Evolutionary conservation across 2,329 filamentous ascomycete species (phyloP), one percentile per base, ranked within the genome.

Genomic region (Ophiosphaerella korrae): DNA sequence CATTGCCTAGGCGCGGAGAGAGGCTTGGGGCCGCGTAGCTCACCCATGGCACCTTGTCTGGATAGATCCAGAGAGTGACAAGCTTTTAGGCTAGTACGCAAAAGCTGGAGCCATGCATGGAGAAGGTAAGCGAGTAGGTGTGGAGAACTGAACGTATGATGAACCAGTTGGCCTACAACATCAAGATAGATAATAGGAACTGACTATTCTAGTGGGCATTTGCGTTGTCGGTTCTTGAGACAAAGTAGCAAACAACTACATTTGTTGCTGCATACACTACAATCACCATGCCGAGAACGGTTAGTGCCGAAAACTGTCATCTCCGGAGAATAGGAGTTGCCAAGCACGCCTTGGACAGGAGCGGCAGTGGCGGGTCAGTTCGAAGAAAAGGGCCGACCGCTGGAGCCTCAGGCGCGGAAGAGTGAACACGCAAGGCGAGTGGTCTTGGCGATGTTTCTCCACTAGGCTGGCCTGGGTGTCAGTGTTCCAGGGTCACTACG

Each of bases 381-480:
- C 36, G 42, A 18, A 37, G 52, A 59, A 53, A 53, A 60, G 53
- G 50, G 50, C 55, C 32, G 35, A 51, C 48, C 31, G 41, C 47
- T 46, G 49, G 46, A 34, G 35, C 47, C 52, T 61, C 40, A 60
- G 58, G 59, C 50, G 55, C 34, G 51, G 44, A 21, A 40, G 49
- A 46, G 50, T 46, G 46, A 52, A 55, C 43, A 44, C 40, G 41
- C 35, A 42, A 53, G 48, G 44, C 42, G 23, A 44, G 33, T 38
- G 45, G 42, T 24, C 60, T 66, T 59, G 60, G 59, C 55, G 35
- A 48, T 36, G 52, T 56, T 61, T 64, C 64, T 66, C 62, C 58
- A 64, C 53, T 52, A 57, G 50, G 57, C 60, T 64, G 51, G 48
- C 56, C 55, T 55, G 53, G 58, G 48, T 54, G 44, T 33, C 31